These are phyloP conservation scores for Leccinellum albellum DNA, from an alignment of 768 basidiomycete species.

Conservation along the genomic window DNA sequence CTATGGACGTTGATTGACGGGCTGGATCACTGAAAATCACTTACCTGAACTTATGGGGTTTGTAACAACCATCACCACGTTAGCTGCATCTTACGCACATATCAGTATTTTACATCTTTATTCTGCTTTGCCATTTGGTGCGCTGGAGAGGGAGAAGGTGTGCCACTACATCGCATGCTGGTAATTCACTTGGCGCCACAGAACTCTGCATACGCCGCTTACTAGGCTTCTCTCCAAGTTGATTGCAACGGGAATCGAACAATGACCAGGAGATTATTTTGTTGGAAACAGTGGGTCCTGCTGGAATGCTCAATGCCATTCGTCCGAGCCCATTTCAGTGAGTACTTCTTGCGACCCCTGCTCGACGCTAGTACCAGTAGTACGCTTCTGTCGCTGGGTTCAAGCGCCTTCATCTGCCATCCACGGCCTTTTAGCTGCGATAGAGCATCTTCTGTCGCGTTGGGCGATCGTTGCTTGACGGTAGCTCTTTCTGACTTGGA, in stretches of 20 bases:
- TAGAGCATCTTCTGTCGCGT: background rate
- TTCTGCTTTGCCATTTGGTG: background rate
- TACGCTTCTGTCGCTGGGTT: background rate
- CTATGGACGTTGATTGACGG: slow-evolving; percentile 30
- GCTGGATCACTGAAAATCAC: slow-evolving; percentile 8
- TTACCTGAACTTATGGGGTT: slow-evolving; percentile 7
- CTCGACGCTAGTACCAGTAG: too few species aligned
- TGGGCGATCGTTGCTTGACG: background rate
- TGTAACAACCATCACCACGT: slow-evolving; percentile 13
- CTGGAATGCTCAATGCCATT: background rate
- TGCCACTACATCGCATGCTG: too few species aligned
- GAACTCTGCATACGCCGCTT: background rate
- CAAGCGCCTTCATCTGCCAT: background rate
- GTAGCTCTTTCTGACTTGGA: slow-evolving; percentile 2
- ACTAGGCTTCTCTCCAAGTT: background rate
- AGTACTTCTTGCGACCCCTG: background rate
- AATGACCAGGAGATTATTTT: background rate
- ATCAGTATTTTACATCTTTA: slow-evolving; percentile 28
- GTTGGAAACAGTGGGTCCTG: background rate
- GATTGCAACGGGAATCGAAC: background rate
- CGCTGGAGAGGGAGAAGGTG: too few species aligned
- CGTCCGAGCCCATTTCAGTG: background rate
- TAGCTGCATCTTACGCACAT: slow-evolving; percentile 18
- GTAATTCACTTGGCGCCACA: too few species aligned
- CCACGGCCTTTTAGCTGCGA: background rate